Evolutionary conservation across 805 yeast species (phyloP), one percentile per base, ranked within the genome.

Genomic region (Candida gorgasii): DNA sequence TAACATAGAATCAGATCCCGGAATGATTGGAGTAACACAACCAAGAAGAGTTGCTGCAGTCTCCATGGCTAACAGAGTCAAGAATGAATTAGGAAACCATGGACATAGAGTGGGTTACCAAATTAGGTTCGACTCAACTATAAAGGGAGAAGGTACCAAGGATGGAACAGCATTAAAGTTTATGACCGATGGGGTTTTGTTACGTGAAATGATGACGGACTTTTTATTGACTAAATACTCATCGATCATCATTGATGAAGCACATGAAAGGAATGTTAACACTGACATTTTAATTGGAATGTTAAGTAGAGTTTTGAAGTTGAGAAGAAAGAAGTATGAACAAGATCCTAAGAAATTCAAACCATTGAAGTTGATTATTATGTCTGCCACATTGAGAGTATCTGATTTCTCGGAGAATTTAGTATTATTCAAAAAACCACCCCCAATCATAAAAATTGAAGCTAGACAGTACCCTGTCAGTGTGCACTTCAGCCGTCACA

Each of bases 381-480:
- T 93, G 99, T 90, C 98, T 33, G 99, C 99, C 13, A 93, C 99
- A 0, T 73, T 93, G 45, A 75, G 98, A 54, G 98, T 93, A 0
- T 67, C 92, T 12, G 99, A 93, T 61, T 93, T 93, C 58, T 80
- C 96, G 40, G 95, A 89, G 54, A 93, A 93, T 61, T 59, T 63
- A 12, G 64, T 73, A 1, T 67, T 95, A 23, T 93, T 95, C 55
- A 62, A 72, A 13, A 53, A 57, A 0, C 82, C 86, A 0, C 99
- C 99, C 1, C 99, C 99, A 2, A 79, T 95, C 26, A 65, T 95
- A 27, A 84, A 84, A 51, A 89, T 93, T 11, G 92, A 86, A 40
- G 95, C 98, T 0, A 79, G 99, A 61, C 98, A 92, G 58, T 89
- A 77, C 56, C 97, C 99, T 0, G 98, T 93, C 0, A 80, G 96